These are phyloP conservation scores for Cyberlindnera amylophila DNA, from an alignment of 805 yeast genomes.

Conservation along the genomic window DNA sequence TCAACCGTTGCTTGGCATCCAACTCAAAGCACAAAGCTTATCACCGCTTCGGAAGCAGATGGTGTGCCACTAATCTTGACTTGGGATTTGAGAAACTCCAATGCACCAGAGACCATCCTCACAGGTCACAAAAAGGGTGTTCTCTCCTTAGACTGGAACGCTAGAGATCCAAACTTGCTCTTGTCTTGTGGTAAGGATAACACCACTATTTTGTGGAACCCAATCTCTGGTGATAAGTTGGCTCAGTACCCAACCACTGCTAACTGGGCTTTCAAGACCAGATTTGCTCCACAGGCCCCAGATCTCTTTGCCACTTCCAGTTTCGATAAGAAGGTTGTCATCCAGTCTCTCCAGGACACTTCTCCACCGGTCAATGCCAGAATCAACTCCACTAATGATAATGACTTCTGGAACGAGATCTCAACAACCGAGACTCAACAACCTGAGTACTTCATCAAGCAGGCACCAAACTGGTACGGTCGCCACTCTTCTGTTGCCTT, in stretches of 20 bases:
- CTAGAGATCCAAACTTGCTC: slow-evolving; percentile 70
- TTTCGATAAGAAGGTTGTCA: slow-evolving; percentile 74
- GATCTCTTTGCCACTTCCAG: slow-evolving; percentile 87
- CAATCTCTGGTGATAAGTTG: slow-evolving; percentile 62
- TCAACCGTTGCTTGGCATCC: slow-evolving; percentile 96
- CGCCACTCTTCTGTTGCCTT: slow-evolving; percentile 72
- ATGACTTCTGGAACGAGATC: slow-evolving; percentile 82
- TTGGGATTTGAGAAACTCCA: slow-evolving; percentile 94
- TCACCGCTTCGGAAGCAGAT: slow-evolving; percentile 85
- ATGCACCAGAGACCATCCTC: slow-evolving; percentile 77
- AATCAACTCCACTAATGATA: slow-evolving; percentile 48
- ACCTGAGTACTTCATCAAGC: slow-evolving; percentile 65
- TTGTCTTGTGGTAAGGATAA: slow-evolving; percentile 93
- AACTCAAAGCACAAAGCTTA: slow-evolving; percentile 72
- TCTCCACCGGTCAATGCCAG: slow-evolving; percentile 49
- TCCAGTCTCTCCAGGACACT: slow-evolving; percentile 89
- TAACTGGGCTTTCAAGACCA: slow-evolving; percentile 89
- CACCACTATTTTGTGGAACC: slow-evolving; percentile 87
- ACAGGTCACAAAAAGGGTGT: slow-evolving; percentile 86
- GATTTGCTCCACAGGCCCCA: slow-evolving; percentile 85
- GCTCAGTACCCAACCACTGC: slow-evolving; percentile 90
- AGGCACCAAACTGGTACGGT: slow-evolving; percentile 88
- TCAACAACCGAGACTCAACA: slow-evolving; percentile 66
- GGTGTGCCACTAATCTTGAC: slow-evolving; percentile 72
- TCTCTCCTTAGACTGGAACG: slow-evolving; percentile 90